phyloP scores from a whole-genome alignment of 331 rosid genomes.

The Stylosanthes scabra region DNA sequence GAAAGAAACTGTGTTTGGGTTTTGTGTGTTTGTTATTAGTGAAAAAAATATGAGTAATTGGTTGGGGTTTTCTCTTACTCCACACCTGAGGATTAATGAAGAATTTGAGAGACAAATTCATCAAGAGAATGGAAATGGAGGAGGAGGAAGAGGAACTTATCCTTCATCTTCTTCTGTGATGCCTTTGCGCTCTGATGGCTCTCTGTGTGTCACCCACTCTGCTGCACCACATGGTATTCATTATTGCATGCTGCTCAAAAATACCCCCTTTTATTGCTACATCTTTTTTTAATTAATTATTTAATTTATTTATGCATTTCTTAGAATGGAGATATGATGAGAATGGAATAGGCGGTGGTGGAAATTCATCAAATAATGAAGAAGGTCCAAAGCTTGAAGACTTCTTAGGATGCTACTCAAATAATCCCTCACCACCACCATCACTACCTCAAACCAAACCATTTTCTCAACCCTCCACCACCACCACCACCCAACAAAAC shows the following conservation, averaged over 20 bases:
- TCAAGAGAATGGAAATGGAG: conserved; percentile 49
- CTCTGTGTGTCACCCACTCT: conserved; percentile 71
- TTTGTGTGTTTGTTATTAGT: conserved; percentile 18
- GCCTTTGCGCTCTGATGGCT: conserved; percentile 96
- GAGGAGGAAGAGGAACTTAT: not conserved
- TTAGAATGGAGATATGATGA: conserved; percentile 82
- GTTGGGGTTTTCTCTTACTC: conserved; percentile 95
- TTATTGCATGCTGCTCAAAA: not conserved
- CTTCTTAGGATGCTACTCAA: conserved; percentile 91
- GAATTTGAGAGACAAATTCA: conserved; percentile 64
- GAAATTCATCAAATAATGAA: conserved; percentile 46
- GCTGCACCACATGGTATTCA: conserved; percentile 59
- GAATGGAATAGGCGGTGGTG: conserved; percentile 56
- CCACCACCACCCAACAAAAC: conserved; percentile 44
- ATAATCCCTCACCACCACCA: conserved; percentile 32
- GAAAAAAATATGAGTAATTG: conserved; percentile 70
- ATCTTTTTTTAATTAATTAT: too few relatives aligned
- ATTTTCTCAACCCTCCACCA: conserved; percentile 62
- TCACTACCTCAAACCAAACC: conserved; percentile 58
- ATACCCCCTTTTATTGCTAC: too few relatives aligned
- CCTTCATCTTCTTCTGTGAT: conserved; percentile 47
- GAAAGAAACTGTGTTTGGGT: too few relatives aligned
- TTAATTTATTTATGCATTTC: not conserved
- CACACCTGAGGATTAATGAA: conserved; percentile 87
- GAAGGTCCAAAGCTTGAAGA: conserved; percentile 94